A percentile compares a stretch with the other conserved stretches of the same genome.
Conservation (phyloP, 2,329 filamentous ascomycete genomes). For the Trichophaea hybrida region DNA sequence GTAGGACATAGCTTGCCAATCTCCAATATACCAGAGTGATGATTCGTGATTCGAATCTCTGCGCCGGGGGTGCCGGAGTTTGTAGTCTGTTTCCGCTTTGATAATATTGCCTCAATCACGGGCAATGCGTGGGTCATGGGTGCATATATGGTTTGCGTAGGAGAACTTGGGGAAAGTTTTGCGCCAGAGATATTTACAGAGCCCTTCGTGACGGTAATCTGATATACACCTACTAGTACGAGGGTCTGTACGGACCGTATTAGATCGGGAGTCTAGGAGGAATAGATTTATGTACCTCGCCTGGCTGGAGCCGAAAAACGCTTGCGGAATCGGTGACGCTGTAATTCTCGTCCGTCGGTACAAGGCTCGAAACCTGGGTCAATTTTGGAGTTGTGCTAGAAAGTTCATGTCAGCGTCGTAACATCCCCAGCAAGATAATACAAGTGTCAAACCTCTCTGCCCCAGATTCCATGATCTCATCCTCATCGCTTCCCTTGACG, state of each 20-base stretch:
- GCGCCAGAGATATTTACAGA: slow-evolving; percentile 52
- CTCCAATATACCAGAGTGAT: slow-evolving; percentile 37
- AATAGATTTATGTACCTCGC: slow-evolving; percentile 17
- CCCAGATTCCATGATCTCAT: slow-evolving; percentile 1
- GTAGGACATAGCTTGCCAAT: slow-evolving; percentile 50
- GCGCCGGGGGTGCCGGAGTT: slow-evolving; percentile 36
- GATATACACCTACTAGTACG: slow-evolving; percentile 53
- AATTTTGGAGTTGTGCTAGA: background rate
- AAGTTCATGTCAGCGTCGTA: background rate
- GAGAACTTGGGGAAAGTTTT: slow-evolving; percentile 39
- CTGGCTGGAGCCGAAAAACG: slow-evolving; percentile 17
- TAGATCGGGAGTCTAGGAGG: background rate
- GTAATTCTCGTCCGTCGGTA: slow-evolving; percentile 22
- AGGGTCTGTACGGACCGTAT: slow-evolving; percentile 37
- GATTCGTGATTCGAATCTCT: slow-evolving; percentile 41
- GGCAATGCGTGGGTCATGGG: slow-evolving; percentile 57
- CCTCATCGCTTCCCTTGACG: slow-evolving; percentile 8
- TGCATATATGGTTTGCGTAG: slow-evolving; percentile 46
- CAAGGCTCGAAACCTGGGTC: slow-evolving; percentile 22
- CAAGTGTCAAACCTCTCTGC: background rate
- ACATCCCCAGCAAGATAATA: background rate
- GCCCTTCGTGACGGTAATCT: slow-evolving; percentile 47
- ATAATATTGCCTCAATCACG: slow-evolving; percentile 40
- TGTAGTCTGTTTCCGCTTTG: slow-evolving; percentile 40
- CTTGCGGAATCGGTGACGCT: slow-evolving; percentile 7